Evolutionary conservation across 2,329 filamentous ascomycete species (phyloP).

Genomic region (Aspergillus ruber): DNA sequence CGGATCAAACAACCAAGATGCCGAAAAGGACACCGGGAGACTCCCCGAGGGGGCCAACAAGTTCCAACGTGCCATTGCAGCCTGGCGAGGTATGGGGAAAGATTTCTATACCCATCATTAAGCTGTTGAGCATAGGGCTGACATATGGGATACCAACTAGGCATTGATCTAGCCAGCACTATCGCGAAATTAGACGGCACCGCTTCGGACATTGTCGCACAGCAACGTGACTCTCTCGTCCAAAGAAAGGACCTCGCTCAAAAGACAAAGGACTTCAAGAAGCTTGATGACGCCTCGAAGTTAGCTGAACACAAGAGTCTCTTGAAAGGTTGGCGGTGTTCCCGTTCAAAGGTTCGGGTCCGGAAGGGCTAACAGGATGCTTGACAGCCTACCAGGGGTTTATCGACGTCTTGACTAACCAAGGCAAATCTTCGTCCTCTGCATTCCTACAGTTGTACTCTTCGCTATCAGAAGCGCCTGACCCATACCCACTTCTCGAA

Average conservation of each 20-base stretch:
- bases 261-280: slow-evolving; percentile 96
- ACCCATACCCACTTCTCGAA: slow-evolving; percentile 93
- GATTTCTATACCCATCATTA: background rate
- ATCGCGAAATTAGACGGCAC: slow-evolving; percentile 82
- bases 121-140: background rate
- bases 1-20: slow-evolving; percentile 21
- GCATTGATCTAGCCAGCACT: slow-evolving; percentile 77
- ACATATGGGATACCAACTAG: slow-evolving; percentile 40
- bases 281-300: slow-evolving; percentile 83
- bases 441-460: slow-evolving; percentile 91
- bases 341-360: background rate
- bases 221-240: slow-evolving; percentile 90
- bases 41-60: slow-evolving; percentile 67
- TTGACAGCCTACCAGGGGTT: slow-evolving; percentile 84
- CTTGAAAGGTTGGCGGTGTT: slow-evolving; percentile 61
- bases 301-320: slow-evolving; percentile 81
- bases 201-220: slow-evolving; percentile 88
- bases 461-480: slow-evolving; percentile 86
- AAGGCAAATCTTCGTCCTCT: slow-evolving; percentile 89
- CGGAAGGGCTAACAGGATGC: background rate
- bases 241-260: slow-evolving; percentile 97
- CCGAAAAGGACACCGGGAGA: slow-evolving; percentile 21
- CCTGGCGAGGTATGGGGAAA: slow-evolving; percentile 80
- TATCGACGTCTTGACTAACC: slow-evolving; percentile 91
- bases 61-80: slow-evolving; percentile 91